Evolutionary conservation across 169 alveolate genomes (phyloP).

Genomic region (Cryptosporidium parvum): DNA sequence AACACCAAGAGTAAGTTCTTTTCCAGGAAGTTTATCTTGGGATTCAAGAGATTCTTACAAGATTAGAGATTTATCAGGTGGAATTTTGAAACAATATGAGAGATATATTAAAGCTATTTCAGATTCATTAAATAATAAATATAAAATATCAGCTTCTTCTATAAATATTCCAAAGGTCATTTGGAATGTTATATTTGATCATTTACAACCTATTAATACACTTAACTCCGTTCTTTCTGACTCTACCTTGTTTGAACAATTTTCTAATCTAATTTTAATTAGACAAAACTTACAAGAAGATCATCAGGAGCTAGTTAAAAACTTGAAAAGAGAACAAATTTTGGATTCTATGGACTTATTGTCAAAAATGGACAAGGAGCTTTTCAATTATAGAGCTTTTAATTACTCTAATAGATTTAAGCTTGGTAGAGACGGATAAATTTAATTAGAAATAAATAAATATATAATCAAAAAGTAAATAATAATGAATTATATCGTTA

Average conservation of each 20-base stretch:
- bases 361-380: conserved; percentile 22
- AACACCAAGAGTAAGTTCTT: not conserved
- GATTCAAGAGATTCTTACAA: not conserved
- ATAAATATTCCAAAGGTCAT: conserved; percentile 15
- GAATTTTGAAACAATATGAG: not conserved
- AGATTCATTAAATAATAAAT: not conserved
- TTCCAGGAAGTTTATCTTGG: not conserved
- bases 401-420: conserved; percentile 30
- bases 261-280: not conserved
- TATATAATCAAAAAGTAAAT: not conserved
- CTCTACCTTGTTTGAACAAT: conserved; percentile 14
- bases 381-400: conserved; percentile 33
- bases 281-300: not conserved
- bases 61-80: not conserved
- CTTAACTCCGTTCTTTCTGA: conserved; percentile 1
- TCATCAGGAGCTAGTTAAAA: not conserved
- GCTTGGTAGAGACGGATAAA: not conserved
- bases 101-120: conserved; percentile 2
- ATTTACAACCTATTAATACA: conserved; percentile 10
- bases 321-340: not conserved
- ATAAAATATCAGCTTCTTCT: not conserved
- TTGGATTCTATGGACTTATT: not conserved
- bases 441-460: not conserved
- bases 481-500: not conserved
- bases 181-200: conserved; percentile 64